These are phyloP conservation scores for Trichosporon sp. DNA, from an alignment of 1,284 basidiomycete species.

Conservation along the genomic window DNA sequence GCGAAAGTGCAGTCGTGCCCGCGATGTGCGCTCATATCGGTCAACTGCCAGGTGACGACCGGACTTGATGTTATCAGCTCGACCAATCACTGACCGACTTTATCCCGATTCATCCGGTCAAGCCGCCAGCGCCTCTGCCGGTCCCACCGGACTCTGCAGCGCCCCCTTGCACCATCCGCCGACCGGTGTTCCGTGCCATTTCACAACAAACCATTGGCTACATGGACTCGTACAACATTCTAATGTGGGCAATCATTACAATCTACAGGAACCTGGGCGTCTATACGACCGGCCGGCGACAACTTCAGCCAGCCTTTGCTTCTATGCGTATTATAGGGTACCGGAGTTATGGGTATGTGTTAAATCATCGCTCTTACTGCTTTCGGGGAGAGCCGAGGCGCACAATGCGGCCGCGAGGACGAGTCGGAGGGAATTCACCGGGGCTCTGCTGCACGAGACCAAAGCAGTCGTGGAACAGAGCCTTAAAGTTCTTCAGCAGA, in stretches of 20 bases:
- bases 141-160: not conserved
- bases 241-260: conserved; percentile 2
- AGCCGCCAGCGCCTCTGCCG: not conserved
- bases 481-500: conserved; percentile 2
- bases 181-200: not conserved
- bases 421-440: not conserved
- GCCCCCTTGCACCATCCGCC: not conserved
- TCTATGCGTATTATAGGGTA: too few species aligned
- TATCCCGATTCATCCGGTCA: not conserved
- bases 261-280: not conserved
- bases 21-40: not conserved
- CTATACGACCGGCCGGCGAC: not conserved
- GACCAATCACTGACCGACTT: not conserved
- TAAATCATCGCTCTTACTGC: not conserved
- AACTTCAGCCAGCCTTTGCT: not conserved
- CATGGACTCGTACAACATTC: not conserved
- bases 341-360: not conserved
- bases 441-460: not conserved
- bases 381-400: not conserved
- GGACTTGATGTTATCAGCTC: conserved; percentile 3
- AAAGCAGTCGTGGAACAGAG: conserved; percentile 12
- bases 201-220: not conserved
- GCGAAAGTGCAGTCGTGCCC: not conserved
- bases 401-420: not conserved
- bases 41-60: not conserved